Evolutionary conservation across 108 stramenopile genomes (phyloP).

Genomic region (Phaeodactylum tricornutum): DNA sequence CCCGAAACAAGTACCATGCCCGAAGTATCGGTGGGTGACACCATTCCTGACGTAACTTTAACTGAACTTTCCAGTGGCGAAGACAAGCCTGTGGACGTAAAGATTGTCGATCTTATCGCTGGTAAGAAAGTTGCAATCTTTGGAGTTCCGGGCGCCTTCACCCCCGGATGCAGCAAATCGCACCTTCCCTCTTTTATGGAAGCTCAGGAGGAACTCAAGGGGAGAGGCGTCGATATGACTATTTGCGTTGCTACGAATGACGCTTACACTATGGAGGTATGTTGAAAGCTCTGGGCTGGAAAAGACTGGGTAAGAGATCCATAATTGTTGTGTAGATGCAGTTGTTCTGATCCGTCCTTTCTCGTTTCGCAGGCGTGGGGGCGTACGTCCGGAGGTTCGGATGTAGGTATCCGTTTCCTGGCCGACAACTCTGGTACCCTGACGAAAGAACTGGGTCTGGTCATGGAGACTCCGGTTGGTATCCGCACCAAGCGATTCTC

Average conservation of each 20-base stretch:
- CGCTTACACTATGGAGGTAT: constrained; percentile 72
- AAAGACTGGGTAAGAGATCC: too few species aligned
- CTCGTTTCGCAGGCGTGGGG: constrained; percentile 57
- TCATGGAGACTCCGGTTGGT: constrained; percentile 54
- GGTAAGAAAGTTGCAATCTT: constrained; percentile 85
- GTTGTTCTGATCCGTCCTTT: background rate
- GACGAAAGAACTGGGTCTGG: constrained; percentile 54
- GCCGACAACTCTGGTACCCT: constrained; percentile 58
- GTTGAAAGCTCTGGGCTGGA: too few species aligned
- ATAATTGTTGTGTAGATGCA: too few species aligned
- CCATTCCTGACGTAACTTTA: constrained; percentile 45
- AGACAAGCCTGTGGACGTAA: constrained; percentile 35
- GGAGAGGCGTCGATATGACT: constrained; percentile 69
- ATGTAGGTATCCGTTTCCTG: constrained; percentile 66
- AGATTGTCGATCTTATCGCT: constrained; percentile 47
- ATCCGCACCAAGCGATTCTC: constrained; percentile 67
- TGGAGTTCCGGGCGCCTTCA: constrained; percentile 89
- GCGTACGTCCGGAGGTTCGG: constrained; percentile 57
- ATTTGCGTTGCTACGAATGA: constrained; percentile 88
- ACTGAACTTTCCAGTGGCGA: constrained; percentile 51
- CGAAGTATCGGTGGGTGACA: constrained; percentile 75
- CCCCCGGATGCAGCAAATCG: constrained; percentile 78
- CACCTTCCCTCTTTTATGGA: constrained; percentile 83
- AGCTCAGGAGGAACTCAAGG: constrained; percentile 68
- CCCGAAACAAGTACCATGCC: too few species aligned